phyloP scores from a whole-genome alignment of 1,284 basidiomycete species.

The Dichomitus squalens region DNA sequence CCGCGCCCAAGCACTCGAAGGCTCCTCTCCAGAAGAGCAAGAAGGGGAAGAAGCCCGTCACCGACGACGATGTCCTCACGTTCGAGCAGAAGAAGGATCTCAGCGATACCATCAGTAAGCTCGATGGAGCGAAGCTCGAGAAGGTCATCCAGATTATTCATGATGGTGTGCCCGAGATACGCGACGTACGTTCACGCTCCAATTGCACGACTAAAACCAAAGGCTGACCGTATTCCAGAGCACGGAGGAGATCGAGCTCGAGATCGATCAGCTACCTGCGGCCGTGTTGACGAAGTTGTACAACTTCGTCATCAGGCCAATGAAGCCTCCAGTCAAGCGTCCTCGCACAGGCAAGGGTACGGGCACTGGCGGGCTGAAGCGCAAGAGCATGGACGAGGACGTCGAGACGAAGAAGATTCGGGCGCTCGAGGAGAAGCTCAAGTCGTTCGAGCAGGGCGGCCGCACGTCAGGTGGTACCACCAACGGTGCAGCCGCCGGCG shows the following conservation, averaged over 20 bases:
- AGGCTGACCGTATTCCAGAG: constrained; percentile 50
- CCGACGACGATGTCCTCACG: constrained; percentile 74
- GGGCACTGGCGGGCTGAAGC: constrained; percentile 83
- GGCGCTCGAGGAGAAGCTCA: constrained; percentile 80
- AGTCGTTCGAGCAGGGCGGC: constrained; percentile 65
- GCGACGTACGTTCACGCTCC: constrained; percentile 77
- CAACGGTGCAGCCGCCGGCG: constrained; percentile 39
- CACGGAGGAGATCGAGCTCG: constrained; percentile 95
- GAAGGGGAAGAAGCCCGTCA: constrained; percentile 44
- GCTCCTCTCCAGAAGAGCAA: constrained; percentile 32
- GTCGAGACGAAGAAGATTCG: constrained; percentile 89
- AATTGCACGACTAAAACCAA: background rate
- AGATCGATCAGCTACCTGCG: constrained; percentile 88
- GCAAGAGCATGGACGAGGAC: constrained; percentile 92
- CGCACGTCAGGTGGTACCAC: constrained; percentile 38
- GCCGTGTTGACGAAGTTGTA: constrained; percentile 88
- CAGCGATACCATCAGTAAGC: constrained; percentile 85
- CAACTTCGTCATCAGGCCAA: constrained; percentile 87
- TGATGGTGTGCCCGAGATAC: constrained; percentile 84
- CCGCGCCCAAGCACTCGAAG: constrained; percentile 48
- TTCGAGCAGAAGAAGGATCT: constrained; percentile 97
- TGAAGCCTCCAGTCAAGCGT: constrained; percentile 63
- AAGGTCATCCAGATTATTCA: constrained; percentile 92
- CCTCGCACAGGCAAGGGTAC: constrained; percentile 73
- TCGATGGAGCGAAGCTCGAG: constrained; percentile 80